These are phyloP conservation scores for Zymoseptoria tritici DNA, from an alignment of 2,329 filamentous ascomycete genomes.

Conservation along the genomic window DNA sequence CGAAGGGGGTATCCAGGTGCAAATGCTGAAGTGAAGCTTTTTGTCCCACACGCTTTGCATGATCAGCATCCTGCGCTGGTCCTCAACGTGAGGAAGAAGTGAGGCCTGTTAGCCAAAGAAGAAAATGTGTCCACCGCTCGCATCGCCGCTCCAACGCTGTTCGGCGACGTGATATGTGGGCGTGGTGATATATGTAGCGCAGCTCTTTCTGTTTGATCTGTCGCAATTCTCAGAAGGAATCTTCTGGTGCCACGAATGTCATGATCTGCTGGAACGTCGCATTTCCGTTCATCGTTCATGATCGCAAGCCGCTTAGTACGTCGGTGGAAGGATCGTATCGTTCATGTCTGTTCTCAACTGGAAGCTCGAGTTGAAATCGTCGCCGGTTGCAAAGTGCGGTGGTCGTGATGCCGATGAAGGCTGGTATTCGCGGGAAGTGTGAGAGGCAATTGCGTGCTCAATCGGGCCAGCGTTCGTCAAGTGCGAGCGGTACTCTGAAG, in stretches of 20 bases:
- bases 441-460: neutral
- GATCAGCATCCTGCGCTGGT: neutral
- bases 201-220: neutral
- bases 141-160: neutral
- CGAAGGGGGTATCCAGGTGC: neutral
- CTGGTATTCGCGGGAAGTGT: neutral
- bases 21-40: neutral
- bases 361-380: neutral
- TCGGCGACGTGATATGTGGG: too few species aligned
- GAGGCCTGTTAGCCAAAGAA: neutral
- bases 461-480: neutral
- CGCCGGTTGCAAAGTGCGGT: neutral
- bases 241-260: neutral
- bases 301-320: neutral
- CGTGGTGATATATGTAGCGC: neutral
- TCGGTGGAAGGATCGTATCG: neutral
- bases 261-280: neutral
- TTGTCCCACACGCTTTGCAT: neutral
- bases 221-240: neutral
- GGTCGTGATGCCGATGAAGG: neutral
- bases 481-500: neutral
- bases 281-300: neutral
- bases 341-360: neutral
- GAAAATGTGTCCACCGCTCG: neutral
- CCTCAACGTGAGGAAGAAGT: neutral